These are phyloP conservation scores for Rhypophila decipiens DNA, from an alignment of 495 filamentous ascomycete genomes.

Conservation along the genomic window DNA sequence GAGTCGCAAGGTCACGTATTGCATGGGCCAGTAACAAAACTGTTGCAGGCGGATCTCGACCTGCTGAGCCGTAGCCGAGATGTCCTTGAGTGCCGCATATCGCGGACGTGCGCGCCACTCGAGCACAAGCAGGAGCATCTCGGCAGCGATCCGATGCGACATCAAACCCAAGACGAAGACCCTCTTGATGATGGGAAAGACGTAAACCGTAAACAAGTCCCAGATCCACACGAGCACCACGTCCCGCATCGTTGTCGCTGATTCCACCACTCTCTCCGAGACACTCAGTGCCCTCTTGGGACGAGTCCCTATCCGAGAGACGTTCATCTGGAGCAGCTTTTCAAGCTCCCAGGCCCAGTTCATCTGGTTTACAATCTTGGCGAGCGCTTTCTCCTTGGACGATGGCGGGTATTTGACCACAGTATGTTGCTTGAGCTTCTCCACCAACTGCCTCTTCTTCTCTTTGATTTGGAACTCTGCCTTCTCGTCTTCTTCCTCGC, in stretches of 20 bases:
- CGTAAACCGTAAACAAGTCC: slow-evolving; percentile 65
- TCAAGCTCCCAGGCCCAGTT: slow-evolving; percentile 93
- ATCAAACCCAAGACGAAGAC: slow-evolving; percentile 72
- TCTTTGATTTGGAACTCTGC: slow-evolving; percentile 46
- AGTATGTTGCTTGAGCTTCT: slow-evolving; percentile 85
- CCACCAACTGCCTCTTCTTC: slow-evolving; percentile 58
- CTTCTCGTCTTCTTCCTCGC: slow-evolving; percentile 59
- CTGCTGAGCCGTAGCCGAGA: slow-evolving; percentile 96
- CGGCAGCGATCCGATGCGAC: slow-evolving; percentile 73
- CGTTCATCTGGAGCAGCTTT: slow-evolving; percentile 78
- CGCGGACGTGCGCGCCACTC: slow-evolving; percentile 83
- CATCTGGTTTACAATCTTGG: slow-evolving; percentile 84
- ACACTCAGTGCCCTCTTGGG: slow-evolving; percentile 83
- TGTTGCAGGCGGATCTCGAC: slow-evolving; percentile 96
- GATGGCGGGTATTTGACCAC: slow-evolving; percentile 70
- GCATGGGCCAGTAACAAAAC: slow-evolving; percentile 98
- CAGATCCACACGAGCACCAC: slow-evolving; percentile 62
- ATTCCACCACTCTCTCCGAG: slow-evolving; percentile 90
- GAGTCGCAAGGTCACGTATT: slow-evolving; percentile 84
- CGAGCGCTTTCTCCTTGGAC: slow-evolving; percentile 73
- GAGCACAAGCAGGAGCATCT: slow-evolving; percentile 69
- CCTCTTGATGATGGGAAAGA: slow-evolving; percentile 69
- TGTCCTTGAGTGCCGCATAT: slow-evolving; percentile 83
- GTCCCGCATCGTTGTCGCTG: slow-evolving; percentile 77
- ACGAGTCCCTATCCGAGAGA: slow-evolving; percentile 70